These are phyloP conservation scores for Rosa multiflora DNA, from an alignment of 306 rosid genomes.

Conservation along the genomic window DNA sequence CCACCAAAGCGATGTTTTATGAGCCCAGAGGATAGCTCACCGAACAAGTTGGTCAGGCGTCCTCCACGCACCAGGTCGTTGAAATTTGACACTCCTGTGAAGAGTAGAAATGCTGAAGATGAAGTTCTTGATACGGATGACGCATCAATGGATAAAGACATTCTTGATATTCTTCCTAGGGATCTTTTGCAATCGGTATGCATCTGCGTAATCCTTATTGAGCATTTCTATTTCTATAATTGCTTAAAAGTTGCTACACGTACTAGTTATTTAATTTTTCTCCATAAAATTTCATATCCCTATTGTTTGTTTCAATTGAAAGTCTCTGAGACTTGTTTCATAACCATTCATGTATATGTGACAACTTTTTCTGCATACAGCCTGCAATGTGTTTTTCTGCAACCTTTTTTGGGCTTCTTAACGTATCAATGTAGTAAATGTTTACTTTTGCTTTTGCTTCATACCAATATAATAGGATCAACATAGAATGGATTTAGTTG, in stretches of 20 bases:
- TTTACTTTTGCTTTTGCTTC: not conserved
- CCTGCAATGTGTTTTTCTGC: not conserved
- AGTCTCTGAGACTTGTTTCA: not conserved
- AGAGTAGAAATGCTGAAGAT: slow-evolving; percentile 31
- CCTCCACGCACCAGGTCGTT: slow-evolving; percentile 58
- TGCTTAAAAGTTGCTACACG: not conserved
- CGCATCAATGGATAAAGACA: slow-evolving; percentile 39
- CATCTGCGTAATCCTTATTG: not conserved
- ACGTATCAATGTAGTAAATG: not conserved
- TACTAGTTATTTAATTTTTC: not conserved
- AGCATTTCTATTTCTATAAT: not conserved
- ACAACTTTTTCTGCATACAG: not conserved
- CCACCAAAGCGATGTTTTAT: slow-evolving; percentile 52
- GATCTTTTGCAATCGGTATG: slow-evolving; percentile 76
- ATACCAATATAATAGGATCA: not conserved
- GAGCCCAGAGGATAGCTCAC: slow-evolving; percentile 53
- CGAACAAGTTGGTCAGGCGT: slow-evolving; percentile 52
- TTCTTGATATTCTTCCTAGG: slow-evolving; percentile 51
- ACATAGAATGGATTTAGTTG: not conserved
- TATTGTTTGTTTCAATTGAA: not conserved
- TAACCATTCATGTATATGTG: not conserved
- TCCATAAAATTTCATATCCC: not conserved
- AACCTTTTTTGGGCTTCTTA: not conserved
- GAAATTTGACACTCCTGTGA: slow-evolving; percentile 69
- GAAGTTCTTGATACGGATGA: slow-evolving; percentile 26